Conservation (phyloP, 768 basidiomycete genomes). For the Floccularia luteovirens region DNA sequence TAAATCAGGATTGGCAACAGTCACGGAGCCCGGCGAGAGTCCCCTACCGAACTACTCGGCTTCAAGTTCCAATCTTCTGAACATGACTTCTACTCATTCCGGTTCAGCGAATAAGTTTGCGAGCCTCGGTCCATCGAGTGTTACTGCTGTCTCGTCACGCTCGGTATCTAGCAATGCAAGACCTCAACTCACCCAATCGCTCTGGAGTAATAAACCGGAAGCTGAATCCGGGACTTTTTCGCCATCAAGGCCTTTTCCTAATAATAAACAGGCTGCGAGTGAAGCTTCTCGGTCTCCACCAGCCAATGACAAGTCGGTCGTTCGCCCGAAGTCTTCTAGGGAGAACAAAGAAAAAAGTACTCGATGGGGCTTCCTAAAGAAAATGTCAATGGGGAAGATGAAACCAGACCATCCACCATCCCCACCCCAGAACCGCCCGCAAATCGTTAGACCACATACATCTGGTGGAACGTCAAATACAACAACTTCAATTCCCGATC, state of each 20-base stretch:
- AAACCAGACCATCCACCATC: slow-evolving; percentile 45
- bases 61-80: slow-evolving; percentile 62
- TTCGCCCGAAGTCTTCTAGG: slow-evolving; percentile 16
- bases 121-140: slow-evolving; percentile 60
- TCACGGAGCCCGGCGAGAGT: slow-evolving; percentile 16
- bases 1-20: slow-evolving; percentile 20
- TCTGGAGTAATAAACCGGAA: slow-evolving; percentile 38
- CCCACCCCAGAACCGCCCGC: slow-evolving; percentile 20
- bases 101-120: slow-evolving; percentile 51
- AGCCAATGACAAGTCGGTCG: slow-evolving; percentile 12
- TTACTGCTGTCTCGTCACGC: slow-evolving; percentile 25
- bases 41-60: slow-evolving; percentile 38
- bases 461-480: slow-evolving; percentile 14
- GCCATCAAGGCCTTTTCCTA: background rate
- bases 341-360: slow-evolving; percentile 56
- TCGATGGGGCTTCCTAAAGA: slow-evolving; percentile 94
- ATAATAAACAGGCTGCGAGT: too few relatives aligned
- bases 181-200: slow-evolving; percentile 33
- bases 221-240: slow-evolving; percentile 13
- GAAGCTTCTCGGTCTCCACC: slow-evolving; percentile 4
- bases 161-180: slow-evolving; percentile 30
- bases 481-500: slow-evolving; percentile 20
- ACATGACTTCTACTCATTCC: slow-evolving; percentile 24
- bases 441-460: slow-evolving; percentile 20
- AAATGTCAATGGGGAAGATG: slow-evolving; percentile 97